Base-by-base conservation (phyloP, 805 yeast genomes). In the Starmerella floris region DNA sequence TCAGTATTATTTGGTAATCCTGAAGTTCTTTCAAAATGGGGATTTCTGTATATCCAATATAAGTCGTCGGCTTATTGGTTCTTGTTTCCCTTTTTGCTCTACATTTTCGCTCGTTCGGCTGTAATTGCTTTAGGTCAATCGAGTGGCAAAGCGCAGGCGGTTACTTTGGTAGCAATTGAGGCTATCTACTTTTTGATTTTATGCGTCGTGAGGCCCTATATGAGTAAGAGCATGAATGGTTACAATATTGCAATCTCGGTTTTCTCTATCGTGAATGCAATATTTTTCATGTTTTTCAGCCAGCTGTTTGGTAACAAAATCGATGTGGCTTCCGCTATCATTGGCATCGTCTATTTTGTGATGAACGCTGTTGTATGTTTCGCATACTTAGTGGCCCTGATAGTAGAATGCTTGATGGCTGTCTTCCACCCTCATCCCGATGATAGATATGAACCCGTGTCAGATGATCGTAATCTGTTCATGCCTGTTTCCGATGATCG, bases 381-480 rank as follows among this genome's bases (percentile, higher is more conserved):
- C 51, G 72, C 83, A 55, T 70, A 88, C 56, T 65, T 91, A 58
- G 66, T 91, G 38, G 79, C 87, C 69, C 85, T 95, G 36, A 77
- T 91, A 53, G 75, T 85, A 30, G 82, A 95, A 8, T 87, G 97
- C 65, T 67, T 77, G 5, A 66, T 84, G 62, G 95, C 95, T 0
- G 62, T 91, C 54, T 52, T 87, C 26, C 79, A 81, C 61, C 84
- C 81, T 68, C 85, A 91, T 61, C 97, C 98, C 41, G 98, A 91
- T 62, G 76, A 88, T 9, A 74, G 94, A 54, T 91, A 91, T 66
- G 88, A 84, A 65, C 97, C 95, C 48, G 81, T 88, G 80, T 81
- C 80, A 54, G 98, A 91, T 62, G 98, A 91, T 59, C 76, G 98
- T 59, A 91, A 82, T 40, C 82, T 95, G n/a, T 91, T 91, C 61